Conservation (phyloP, 1,139 yeast species). For the Geotrichum cucujoidarum region DNA sequence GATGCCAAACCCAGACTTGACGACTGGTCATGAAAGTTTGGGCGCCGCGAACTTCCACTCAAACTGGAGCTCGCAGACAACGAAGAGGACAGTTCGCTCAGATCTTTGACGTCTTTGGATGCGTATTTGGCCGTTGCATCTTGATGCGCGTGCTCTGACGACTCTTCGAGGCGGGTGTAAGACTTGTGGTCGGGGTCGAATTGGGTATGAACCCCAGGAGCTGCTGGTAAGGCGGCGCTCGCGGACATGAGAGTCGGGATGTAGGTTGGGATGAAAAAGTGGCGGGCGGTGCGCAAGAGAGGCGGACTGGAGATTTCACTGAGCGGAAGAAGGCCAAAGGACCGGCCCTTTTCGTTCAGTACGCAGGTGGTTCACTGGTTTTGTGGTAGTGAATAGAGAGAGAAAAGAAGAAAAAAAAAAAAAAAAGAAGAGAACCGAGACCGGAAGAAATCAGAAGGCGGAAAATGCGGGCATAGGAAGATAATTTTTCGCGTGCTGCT, state of each 20-base stretch:
- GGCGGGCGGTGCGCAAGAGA: too few relatives aligned
- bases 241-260: too few relatives aligned
- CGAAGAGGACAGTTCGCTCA: slow-evolving; percentile 27
- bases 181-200: slow-evolving; percentile 15
- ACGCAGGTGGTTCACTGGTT: too few relatives aligned
- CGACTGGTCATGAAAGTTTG: not conserved
- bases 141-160: slow-evolving; percentile 13
- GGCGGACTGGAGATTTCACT: too few relatives aligned
- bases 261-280: too few relatives aligned
- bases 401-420: not conserved
- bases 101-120: slow-evolving; percentile 13
- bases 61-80: slow-evolving; percentile 31
- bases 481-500: too few relatives aligned
- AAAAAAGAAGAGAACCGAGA: not conserved
- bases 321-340: too few relatives aligned
- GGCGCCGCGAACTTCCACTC: slow-evolving; percentile 23
- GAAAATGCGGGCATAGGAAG: too few relatives aligned
- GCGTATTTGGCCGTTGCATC: not conserved
- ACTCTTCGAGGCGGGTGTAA: slow-evolving; percentile 12
- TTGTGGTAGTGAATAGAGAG: not conserved
- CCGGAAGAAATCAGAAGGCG: too few relatives aligned
- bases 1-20: too few relatives aligned
- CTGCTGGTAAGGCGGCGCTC: too few relatives aligned
- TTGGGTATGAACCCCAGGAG: slow-evolving; percentile 1
- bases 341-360: too few relatives aligned